Percentiles rank a stretch among this genome's conserved stretches.
Evolutionary conservation across 148 eudicot genomes (phyloP).

Genomic region (Rhododendron griersonianum): DNA sequence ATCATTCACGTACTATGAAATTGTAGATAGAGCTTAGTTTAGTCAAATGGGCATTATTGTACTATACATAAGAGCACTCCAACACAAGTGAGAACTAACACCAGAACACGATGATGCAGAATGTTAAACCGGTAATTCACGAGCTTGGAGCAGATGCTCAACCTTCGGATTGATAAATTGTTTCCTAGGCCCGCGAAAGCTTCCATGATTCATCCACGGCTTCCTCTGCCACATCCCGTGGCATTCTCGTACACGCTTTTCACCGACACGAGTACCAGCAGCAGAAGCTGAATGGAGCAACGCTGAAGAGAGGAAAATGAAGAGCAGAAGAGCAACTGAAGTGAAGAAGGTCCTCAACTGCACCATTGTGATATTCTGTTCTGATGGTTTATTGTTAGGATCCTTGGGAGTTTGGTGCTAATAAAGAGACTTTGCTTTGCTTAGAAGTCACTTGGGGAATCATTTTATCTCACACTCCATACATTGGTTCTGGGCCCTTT

Average conservation of each 20-base stretch:
- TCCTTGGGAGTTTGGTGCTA: not conserved
- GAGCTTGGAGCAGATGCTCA: slow-evolving; percentile 18
- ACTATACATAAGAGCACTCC: not conserved
- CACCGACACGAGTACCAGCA: not conserved
- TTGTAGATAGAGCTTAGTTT: not conserved
- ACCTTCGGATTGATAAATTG: slow-evolving; percentile 20
- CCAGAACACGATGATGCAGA: not conserved
- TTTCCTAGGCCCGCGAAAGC: slow-evolving; percentile 24
- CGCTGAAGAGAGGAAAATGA: not conserved
- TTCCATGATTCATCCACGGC: slow-evolving; percentile 31
- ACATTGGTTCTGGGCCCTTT: not conserved
- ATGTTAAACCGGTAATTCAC: slow-evolving; percentile 8
- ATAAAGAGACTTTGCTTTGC: not conserved
- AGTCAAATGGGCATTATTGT: not conserved
- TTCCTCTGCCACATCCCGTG: slow-evolving; percentile 18
- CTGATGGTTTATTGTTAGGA: not conserved
- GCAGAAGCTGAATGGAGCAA: not conserved
- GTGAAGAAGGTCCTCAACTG: slow-evolving; percentile 9
- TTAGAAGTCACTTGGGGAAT: slow-evolving; percentile 1
- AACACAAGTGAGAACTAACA: not conserved
- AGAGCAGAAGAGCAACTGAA: slow-evolving; percentile 3
- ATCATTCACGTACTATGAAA: not conserved
- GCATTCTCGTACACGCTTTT: not conserved
- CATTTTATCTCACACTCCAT: not conserved
- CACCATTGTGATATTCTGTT: slow-evolving; percentile 9